These are phyloP conservation scores for Aspergillus bombycis DNA, from an alignment of 2,329 filamentous ascomycete genomes.

Conservation along the genomic window DNA sequence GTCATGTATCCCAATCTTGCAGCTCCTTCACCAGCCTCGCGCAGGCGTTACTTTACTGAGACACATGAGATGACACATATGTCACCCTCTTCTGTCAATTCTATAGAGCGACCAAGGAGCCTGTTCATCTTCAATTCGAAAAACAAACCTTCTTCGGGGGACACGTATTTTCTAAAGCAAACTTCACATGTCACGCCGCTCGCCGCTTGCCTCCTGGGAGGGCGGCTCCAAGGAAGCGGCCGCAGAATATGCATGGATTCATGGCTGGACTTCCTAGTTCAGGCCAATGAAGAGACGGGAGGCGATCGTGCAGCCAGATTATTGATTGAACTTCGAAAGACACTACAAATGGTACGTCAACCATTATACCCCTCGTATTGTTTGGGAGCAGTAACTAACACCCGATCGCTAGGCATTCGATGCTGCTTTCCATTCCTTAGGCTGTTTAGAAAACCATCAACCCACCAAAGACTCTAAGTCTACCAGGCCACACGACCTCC, in stretches of 20 bases:
- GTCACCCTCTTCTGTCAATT: conserved; percentile 4
- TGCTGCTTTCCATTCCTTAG: neutral
- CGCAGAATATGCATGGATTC: conserved; percentile 36
- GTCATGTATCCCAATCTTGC: conserved; percentile 52
- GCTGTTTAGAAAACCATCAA: neutral
- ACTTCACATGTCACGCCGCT: conserved; percentile 35
- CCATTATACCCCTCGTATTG: conserved; percentile 11
- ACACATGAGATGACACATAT: neutral
- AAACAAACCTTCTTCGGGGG: conserved; percentile 10
- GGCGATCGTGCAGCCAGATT: conserved; percentile 24
- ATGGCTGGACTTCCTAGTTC: conserved; percentile 39
- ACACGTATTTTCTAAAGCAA: conserved; percentile 30
- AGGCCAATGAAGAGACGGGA: conserved; percentile 14
- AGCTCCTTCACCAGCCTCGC: conserved; percentile 22
- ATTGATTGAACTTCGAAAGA: conserved; percentile 40
- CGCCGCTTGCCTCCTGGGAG: conserved; percentile 31
- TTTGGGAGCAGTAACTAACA: conserved; percentile 12
- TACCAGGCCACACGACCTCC: neutral
- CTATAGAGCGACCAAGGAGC: neutral
- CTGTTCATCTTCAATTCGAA: conserved; percentile 12
- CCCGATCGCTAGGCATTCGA: neutral
- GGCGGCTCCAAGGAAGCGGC: conserved; percentile 19
- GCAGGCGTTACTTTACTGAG: conserved; percentile 26
- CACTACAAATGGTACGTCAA: conserved; percentile 30
- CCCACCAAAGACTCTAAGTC: neutral